A percentile compares a stretch with the other conserved stretches of the same genome.
Conservation (phyloP, 495 filamentous ascomycete genomes). For the Penicillium desertorum region DNA sequence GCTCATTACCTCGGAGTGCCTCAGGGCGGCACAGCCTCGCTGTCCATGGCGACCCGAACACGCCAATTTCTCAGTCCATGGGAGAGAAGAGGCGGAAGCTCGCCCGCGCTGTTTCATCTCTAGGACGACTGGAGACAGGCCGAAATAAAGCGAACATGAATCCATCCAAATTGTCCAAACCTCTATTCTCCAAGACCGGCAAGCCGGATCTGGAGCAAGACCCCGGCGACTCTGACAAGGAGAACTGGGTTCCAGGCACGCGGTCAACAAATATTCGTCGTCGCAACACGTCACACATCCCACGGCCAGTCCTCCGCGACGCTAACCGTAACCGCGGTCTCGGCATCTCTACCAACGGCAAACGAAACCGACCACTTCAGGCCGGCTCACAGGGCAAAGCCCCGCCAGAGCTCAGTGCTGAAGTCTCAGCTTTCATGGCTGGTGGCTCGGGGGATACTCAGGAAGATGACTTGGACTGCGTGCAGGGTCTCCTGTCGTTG, state of each 20-base stretch:
- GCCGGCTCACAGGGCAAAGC: constrained; percentile 30
- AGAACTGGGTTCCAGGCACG: constrained; percentile 77
- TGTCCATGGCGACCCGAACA: constrained; percentile 46
- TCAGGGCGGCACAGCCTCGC: constrained; percentile 55
- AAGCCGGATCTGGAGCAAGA: constrained; percentile 44
- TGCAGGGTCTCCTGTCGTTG: constrained; percentile 73
- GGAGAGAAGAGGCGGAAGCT: constrained; percentile 64
- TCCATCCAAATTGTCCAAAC: constrained; percentile 30
- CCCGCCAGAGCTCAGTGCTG: constrained; percentile 45
- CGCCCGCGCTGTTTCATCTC: constrained; percentile 60
- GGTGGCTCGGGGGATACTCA: constrained; percentile 58
- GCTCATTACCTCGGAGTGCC: constrained; percentile 40
- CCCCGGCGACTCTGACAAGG: constrained; percentile 82
- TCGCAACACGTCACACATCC: constrained; percentile 34
- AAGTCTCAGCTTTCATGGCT: constrained; percentile 69
- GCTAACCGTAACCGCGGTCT: constrained; percentile 37
- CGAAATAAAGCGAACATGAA: constrained; percentile 24
- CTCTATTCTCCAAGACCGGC: constrained; percentile 25
- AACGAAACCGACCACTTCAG: constrained; percentile 38
- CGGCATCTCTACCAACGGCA: constrained; percentile 32
- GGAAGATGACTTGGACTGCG: constrained; percentile 72
- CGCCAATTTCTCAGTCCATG: constrained; percentile 41
- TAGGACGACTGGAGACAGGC: constrained; percentile 63
- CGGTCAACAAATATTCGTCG: constrained; percentile 41
- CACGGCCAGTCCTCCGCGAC: constrained; percentile 49